Evolutionary conservation across 371 early-diverging fungal genomes (phyloP).

Genomic region (Mortierella sp.): DNA sequence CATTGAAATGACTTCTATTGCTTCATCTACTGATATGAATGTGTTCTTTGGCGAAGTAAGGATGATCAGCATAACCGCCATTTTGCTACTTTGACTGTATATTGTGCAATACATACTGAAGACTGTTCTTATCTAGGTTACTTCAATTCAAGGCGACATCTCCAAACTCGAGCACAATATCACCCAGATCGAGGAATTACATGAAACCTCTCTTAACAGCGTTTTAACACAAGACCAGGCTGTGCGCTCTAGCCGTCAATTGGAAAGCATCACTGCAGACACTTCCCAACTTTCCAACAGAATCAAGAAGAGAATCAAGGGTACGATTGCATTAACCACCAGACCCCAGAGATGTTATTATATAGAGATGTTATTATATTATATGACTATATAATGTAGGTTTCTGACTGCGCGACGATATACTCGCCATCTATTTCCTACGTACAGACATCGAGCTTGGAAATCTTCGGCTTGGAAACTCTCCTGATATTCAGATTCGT

Average conservation of each 20-base stretch:
- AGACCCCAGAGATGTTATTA: neutral
- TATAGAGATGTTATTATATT: neutral
- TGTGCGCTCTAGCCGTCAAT: conserved; percentile 68
- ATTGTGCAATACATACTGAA: neutral
- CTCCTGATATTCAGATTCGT: conserved; percentile 38
- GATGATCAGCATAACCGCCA: neutral
- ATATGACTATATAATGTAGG: neutral
- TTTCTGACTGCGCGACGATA: neutral
- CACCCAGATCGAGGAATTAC: conserved; percentile 75
- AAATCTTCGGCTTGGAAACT: conserved; percentile 39
- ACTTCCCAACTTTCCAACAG: conserved; percentile 74
- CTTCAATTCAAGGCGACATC: conserved; percentile 77
- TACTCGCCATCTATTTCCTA: neutral
- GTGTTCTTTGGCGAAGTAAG: conserved; percentile 52
- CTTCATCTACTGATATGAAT: conserved; percentile 30
- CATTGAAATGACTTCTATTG: conserved; percentile 41
- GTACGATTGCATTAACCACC: conserved; percentile 3
- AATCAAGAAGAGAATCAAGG: conserved; percentile 76
- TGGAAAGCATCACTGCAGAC: conserved; percentile 75
- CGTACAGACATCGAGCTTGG: conserved; percentile 41
- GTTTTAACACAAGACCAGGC: conserved; percentile 77
- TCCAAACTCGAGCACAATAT: conserved; percentile 72
- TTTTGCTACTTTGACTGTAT: neutral
- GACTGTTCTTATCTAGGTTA: conserved; percentile 61
- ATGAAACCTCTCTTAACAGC: conserved; percentile 75